Evolutionary conservation across 805 yeast species (phyloP).

Genomic region (Lipomyces mesembrius): DNA sequence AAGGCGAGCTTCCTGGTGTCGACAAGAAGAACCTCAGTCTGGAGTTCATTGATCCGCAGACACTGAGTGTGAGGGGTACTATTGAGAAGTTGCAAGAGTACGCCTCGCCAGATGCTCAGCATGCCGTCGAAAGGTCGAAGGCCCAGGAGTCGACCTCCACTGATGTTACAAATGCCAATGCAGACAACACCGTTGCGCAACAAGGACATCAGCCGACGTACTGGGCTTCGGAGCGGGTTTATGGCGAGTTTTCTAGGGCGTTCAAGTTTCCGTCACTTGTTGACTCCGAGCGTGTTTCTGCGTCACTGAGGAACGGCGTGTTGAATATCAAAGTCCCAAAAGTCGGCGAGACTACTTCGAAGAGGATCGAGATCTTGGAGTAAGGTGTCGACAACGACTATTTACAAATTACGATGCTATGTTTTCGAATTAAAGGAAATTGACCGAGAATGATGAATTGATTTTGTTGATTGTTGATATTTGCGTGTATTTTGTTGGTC

Average conservation of each 20-base stretch:
- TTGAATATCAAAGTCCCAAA: slow-evolving; percentile 28
- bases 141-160: background rate
- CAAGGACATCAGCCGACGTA: background rate
- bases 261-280: slow-evolving; percentile 29
- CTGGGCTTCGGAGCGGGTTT: slow-evolving; percentile 31
- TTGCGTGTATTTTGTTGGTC: too few relatives aligned
- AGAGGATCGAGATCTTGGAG: slow-evolving; percentile 13
- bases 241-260: slow-evolving; percentile 29
- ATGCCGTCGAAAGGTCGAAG: background rate
- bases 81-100: slow-evolving; percentile 24
- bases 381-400: background rate
- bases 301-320: slow-evolving; percentile 29
- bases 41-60: slow-evolving; percentile 33
- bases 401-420: background rate
- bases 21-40: slow-evolving; percentile 27
- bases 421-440: background rate
- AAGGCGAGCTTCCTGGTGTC: slow-evolving; percentile 36
- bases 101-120: background rate
- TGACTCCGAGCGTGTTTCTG: slow-evolving; percentile 24
- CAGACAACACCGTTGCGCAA: background rate
- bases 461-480: too few relatives aligned
- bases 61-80: slow-evolving; percentile 24
- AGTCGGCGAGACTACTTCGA: slow-evolving; percentile 6
- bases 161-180: background rate
- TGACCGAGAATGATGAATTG: background rate